phyloP scores from a whole-genome alignment of 331 rosid species.

The Saraca asoca region DNA sequence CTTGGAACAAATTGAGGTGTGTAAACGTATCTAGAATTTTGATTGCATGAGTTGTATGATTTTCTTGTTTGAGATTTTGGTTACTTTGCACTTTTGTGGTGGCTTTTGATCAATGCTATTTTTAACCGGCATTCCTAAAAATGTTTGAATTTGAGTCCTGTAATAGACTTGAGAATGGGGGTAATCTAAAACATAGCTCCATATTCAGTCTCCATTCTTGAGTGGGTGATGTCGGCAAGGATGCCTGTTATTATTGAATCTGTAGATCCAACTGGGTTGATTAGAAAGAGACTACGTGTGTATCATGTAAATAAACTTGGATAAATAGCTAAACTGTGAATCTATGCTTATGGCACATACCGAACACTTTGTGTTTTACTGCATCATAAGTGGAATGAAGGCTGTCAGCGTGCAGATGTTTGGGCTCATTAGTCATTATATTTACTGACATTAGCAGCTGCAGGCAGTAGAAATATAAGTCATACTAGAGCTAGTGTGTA shows the following conservation, averaged over 20 bases:
- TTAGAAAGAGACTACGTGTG: conserved; percentile 4
- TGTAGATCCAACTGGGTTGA: background rate
- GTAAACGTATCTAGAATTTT: conserved; percentile 29
- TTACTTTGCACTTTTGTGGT: conserved; percentile 7
- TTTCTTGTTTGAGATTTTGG: conserved; percentile 20
- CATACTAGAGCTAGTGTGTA: background rate
- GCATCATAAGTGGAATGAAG: background rate
- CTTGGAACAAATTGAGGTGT: conserved; percentile 82
- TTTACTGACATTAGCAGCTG: conserved; percentile 7
- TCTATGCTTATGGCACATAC: background rate
- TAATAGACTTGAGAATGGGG: background rate
- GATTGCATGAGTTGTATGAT: background rate
- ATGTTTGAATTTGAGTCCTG: background rate
- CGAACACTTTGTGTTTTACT: background rate
- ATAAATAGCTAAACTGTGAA: conserved; percentile 15
- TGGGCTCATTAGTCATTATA: background rate
- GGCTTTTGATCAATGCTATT: conserved; percentile 20
- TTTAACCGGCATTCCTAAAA: background rate
- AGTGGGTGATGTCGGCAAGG: conserved; percentile 3
- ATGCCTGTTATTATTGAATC: background rate
- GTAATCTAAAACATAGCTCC: background rate
- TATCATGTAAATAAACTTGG: conserved; percentile 14
- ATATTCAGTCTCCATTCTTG: background rate
- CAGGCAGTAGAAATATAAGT: background rate
- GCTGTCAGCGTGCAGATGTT: background rate